Percentiles rank a stretch among this genome's conserved stretches.
Conservation (phyloP, 1,284 basidiomycete species). For the Marasmius oreades region DNA sequence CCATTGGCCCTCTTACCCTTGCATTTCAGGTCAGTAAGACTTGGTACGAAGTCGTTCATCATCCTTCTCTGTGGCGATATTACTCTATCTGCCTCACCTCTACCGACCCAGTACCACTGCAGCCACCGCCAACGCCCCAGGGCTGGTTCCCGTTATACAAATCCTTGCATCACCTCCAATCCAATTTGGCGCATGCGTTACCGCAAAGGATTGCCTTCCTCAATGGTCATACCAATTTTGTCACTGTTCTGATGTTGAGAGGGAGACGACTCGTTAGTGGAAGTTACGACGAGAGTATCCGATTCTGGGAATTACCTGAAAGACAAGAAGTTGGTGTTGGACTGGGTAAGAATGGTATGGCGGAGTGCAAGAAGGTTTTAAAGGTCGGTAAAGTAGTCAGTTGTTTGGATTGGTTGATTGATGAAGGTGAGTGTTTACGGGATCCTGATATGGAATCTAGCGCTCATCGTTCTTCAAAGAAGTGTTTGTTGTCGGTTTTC, state of each 20-base stretch:
- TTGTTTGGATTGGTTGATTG: conserved; percentile 83
- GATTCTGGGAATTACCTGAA: conserved; percentile 68
- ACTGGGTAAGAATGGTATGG: conserved; percentile 30
- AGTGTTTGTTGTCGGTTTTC: conserved; percentile 89
- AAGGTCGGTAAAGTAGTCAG: conserved; percentile 85
- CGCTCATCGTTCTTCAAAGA: conserved; percentile 35
- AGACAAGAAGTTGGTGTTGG: conserved; percentile 16
- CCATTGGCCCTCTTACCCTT: background rate
- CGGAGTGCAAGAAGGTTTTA: conserved; percentile 77
- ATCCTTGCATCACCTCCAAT: conserved; percentile 81
- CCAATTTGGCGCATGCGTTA: conserved; percentile 75
- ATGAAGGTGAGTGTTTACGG: conserved; percentile 53
- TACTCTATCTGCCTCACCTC: conserved; percentile 74
- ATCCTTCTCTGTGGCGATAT: conserved; percentile 75
- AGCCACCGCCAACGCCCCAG: conserved; percentile 56
- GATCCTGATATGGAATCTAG: background rate
- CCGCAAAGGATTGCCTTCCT: conserved; percentile 78
- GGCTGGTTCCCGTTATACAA: conserved; percentile 81
- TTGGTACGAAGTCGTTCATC: conserved; percentile 67
- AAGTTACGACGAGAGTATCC: conserved; percentile 87
- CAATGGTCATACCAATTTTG: conserved; percentile 84
- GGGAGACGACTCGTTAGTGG: conserved; percentile 84
- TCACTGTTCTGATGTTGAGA: conserved; percentile 77
- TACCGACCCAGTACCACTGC: conserved; percentile 67
- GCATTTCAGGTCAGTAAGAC: conserved; percentile 63